Conservation (phyloP, 306 rosid species). For the Adenanthera pavonina region DNA sequence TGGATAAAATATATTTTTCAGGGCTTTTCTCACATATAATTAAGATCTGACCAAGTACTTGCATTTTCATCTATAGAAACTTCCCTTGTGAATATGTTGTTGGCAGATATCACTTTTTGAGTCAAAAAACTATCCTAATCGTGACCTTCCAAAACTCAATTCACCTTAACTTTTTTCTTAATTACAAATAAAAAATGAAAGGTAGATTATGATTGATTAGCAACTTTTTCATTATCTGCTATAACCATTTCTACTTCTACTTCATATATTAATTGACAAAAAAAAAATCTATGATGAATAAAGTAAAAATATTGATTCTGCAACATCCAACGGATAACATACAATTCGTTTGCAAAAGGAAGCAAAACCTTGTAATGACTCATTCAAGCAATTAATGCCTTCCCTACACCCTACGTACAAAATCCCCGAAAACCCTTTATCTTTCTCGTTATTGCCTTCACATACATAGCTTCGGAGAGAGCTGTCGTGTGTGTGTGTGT, state of each 20-base stretch:
- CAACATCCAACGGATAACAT: background rate
- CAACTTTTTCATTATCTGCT: background rate
- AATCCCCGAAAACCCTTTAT: background rate
- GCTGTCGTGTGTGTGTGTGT: background rate
- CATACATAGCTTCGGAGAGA: background rate
- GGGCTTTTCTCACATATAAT: no score
- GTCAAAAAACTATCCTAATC: no score
- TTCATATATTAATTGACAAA: background rate
- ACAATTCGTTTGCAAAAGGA: background rate
- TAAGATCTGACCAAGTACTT: no score
- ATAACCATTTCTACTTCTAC: constrained; percentile 10
- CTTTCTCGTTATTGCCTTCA: background rate
- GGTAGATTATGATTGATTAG: background rate
- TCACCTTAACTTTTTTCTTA: no score
- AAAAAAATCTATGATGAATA: background rate
- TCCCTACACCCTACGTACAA: background rate
- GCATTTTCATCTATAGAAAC: no score
- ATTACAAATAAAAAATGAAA: background rate
- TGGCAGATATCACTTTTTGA: no score
- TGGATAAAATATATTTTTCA: no score
- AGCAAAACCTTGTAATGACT: background rate
- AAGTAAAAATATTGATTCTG: background rate
- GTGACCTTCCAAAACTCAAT: no score
- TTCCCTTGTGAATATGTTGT: no score
- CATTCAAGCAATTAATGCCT: background rate